These are phyloP conservation scores for Saturnispora sanitii DNA, from an alignment of 805 yeast genomes.

Conservation along the genomic window DNA sequence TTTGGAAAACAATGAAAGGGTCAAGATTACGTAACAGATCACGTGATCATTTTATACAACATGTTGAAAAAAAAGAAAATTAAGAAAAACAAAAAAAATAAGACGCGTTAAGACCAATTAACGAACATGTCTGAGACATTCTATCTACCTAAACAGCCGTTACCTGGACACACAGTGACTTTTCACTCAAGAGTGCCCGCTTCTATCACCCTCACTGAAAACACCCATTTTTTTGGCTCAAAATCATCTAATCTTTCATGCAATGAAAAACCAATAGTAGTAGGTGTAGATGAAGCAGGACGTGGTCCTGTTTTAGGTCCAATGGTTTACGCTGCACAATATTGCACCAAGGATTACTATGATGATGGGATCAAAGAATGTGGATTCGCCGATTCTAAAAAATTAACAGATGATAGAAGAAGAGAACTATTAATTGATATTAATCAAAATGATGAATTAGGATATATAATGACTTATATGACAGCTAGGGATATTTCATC, in stretches of 20 bases:
- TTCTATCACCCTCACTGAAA: background rate
- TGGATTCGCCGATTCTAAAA: conserved; percentile 92
- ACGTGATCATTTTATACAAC: too few relatives aligned
- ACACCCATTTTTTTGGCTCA: background rate
- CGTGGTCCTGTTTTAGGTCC: conserved; percentile 97
- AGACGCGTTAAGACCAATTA: background rate
- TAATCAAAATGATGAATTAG: conserved; percentile 48
- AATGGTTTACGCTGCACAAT: conserved; percentile 91
- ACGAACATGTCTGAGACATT: background rate
- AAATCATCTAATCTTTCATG: background rate
- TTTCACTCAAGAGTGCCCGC: conserved; percentile 6
- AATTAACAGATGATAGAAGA: conserved; percentile 64
- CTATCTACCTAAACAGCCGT: conserved; percentile 6
- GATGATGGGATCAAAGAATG: conserved; percentile 38
- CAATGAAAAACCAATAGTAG: conserved; percentile 30
- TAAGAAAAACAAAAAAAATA: too few relatives aligned
- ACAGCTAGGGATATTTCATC: conserved; percentile 80
- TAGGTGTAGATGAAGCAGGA: conserved; percentile 98
- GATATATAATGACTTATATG: conserved; percentile 81
- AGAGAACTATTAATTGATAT: conserved; percentile 50
- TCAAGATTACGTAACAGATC: too few relatives aligned
- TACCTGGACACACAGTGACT: conserved; percentile 4
- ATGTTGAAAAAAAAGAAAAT: too few relatives aligned
- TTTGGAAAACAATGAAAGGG: too few relatives aligned
- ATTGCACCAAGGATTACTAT: conserved; percentile 50